Evolutionary conservation across 768 basidiomycete genomes (phyloP).

Genomic region (Naganishia vaughanmartiniae): DNA sequence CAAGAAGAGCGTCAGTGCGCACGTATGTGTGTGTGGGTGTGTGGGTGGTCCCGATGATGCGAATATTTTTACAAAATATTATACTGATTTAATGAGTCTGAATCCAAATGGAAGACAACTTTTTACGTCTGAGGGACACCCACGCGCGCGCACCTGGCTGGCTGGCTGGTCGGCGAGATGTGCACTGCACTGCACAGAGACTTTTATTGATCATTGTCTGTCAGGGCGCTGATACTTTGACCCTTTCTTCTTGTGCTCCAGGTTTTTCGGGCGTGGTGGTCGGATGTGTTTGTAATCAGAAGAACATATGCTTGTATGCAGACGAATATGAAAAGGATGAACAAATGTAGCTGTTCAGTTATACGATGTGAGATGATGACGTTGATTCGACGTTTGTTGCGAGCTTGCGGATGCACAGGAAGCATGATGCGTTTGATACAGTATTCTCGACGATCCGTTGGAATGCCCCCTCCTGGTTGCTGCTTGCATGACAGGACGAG

Average conservation of each 20-base stretch:
- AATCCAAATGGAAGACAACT: constrained; percentile 28
- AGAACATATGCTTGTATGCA: not conserved
- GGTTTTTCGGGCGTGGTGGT: not conserved
- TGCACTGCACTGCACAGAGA: not conserved
- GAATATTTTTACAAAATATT: constrained; percentile 26
- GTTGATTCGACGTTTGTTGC: no score
- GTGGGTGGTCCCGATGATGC: constrained; percentile 26
- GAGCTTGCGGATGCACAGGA: no score
- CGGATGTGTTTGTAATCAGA: not conserved
- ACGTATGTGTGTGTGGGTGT: not conserved
- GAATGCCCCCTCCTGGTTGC: no score
- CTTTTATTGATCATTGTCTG: no score
- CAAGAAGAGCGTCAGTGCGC: not conserved
- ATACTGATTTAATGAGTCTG: constrained; percentile 39
- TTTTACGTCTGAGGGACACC: constrained; percentile 29
- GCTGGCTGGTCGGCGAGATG: not conserved
- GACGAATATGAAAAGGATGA: not conserved
- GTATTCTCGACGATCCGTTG: no score
- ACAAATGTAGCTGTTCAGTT: not conserved
- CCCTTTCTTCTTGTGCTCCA: not conserved
- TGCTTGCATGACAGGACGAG: no score
- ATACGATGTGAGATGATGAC: no score
- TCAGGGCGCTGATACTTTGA: not conserved
- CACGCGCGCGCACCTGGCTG: not conserved
- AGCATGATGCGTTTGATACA: no score